Conservation (phyloP, 805 yeast species). For the Komagataella populi region DNA sequence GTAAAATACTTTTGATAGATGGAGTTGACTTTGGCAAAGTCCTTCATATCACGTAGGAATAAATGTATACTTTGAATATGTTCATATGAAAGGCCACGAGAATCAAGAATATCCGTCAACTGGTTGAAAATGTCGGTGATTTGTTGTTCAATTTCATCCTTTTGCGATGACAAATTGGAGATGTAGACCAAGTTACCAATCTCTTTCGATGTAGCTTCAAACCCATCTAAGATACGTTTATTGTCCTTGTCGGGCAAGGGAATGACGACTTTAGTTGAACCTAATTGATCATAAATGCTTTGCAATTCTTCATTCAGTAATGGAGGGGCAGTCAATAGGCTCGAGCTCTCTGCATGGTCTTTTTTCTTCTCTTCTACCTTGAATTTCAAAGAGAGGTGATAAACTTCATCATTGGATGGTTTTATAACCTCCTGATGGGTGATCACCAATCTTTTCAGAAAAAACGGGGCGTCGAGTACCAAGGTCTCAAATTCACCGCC, state of each 20-base stretch:
- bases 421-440: slow-evolving; percentile 23
- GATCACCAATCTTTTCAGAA: slow-evolving; percentile 34
- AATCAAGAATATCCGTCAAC: slow-evolving; percentile 20
- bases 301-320: slow-evolving; percentile 26
- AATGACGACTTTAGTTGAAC: not conserved
- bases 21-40: slow-evolving; percentile 48
- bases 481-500: slow-evolving; percentile 97
- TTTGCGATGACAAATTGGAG: slow-evolving; percentile 25
- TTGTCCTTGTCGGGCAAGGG: slow-evolving; percentile 6
- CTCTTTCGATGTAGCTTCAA: not conserved
- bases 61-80: slow-evolving; percentile 49
- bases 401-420: slow-evolving; percentile 55
- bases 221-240: not conserved
- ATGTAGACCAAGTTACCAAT: slow-evolving; percentile 22
- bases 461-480: slow-evolving; percentile 84
- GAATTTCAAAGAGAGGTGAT: slow-evolving; percentile 46
- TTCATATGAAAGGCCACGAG: slow-evolving; percentile 20
- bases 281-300: not conserved
- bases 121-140: slow-evolving; percentile 32
- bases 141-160: slow-evolving; percentile 26
- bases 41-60: slow-evolving; percentile 46
- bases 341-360: slow-evolving; percentile 2
- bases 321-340: slow-evolving; percentile 14
- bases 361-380: slow-evolving; percentile 24
- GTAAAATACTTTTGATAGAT: slow-evolving; percentile 45